These are phyloP conservation scores for Sisymbrium irio DNA, from an alignment of 345 rosid species.

Conservation along the genomic window DNA sequence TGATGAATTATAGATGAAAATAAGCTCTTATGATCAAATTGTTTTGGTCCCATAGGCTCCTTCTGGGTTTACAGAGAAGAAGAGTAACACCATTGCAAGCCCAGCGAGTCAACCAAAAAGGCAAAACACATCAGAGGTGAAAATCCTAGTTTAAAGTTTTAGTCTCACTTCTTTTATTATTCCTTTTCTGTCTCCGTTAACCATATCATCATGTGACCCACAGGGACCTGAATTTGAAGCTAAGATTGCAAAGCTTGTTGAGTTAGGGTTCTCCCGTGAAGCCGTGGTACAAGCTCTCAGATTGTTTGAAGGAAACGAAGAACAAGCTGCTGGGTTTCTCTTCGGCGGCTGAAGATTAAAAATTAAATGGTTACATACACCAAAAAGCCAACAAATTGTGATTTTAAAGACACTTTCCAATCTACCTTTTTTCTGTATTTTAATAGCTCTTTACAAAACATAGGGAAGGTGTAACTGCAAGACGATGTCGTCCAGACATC, in stretches of 20 bases:
- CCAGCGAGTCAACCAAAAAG: constrained; percentile 60
- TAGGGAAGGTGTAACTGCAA: constrained; percentile 16
- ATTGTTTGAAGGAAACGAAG: constrained; percentile 81
- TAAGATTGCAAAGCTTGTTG: constrained; percentile 86
- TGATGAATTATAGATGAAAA: background rate
- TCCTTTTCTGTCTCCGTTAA: background rate
- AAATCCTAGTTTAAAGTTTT: background rate
- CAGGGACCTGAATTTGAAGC: constrained; percentile 87
- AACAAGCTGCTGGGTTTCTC: constrained; percentile 94
- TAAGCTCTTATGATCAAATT: background rate
- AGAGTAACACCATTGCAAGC: constrained; percentile 32
- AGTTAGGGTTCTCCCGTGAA: constrained; percentile 79
- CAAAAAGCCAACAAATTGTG: constrained; percentile 25
- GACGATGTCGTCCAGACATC: background rate
- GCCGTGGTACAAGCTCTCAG: constrained; percentile 86
- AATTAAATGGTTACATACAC: background rate
- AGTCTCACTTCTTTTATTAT: background rate
- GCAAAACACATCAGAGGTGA: constrained; percentile 49
- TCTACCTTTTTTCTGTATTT: background rate
- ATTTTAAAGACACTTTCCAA: constrained; percentile 10
- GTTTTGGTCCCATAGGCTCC: constrained; percentile 30
- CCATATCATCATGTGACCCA: constrained; percentile 5
- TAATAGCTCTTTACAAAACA: constrained; percentile 23
- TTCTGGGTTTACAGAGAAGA: constrained; percentile 47
- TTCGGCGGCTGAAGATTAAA: constrained; percentile 65